Base-by-base conservation (phyloP, 805 yeast species). In the Tetrapisispora taiwanensis region DNA sequence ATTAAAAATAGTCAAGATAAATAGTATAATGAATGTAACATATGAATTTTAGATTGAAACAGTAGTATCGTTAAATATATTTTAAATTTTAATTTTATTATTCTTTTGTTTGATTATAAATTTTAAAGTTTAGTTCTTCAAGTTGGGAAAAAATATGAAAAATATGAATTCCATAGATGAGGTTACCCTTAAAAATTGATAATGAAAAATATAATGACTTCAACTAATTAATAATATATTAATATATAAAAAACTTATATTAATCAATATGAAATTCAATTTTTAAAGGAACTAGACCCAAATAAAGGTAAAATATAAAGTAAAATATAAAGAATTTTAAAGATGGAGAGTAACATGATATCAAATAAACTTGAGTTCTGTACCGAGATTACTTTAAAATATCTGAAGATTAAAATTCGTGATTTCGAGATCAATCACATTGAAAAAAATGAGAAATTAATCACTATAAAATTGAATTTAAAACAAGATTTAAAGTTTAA, bases 361-460 rank as follows among this genome's bases (percentile, higher is more conserved):
- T 32, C 42, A 14, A 41, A 36, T 31, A 43, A 34, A 26, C 27
- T 50, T 32, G 43, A 34, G 5, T 34, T 50, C 32, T 38, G 41
- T 15, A 43, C 42, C n/a, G 36, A 46, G 9, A 10, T 46, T 14
- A 46, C 48, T 17, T 33, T 47, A 3, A 35, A 20, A 8, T 45
- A 44, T 30, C 32, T 50, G 15, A 41, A 43, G 18, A n/a, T 13
- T 4, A 19, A 26, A n/a, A 39, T 41, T 15, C 35, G 26, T 1
- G 32, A 36, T 7, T 34, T 30, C 14, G 24, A 41, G 22, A 30
- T 44, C 14, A 32, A 14, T 7, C 37, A 39, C 6, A 41, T 35
- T 42, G 34, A 35, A 15, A 28, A 39, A 15, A 44, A 43, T 8
- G 15, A 18, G 3, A 39, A 44, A 14, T 24, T 43, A 27, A 28